A percentile compares a stretch with the other conserved stretches of the same genome.
phyloP scores from a whole-genome alignment of 768 basidiomycete genomes.

The Termitomyces sp. region DNA sequence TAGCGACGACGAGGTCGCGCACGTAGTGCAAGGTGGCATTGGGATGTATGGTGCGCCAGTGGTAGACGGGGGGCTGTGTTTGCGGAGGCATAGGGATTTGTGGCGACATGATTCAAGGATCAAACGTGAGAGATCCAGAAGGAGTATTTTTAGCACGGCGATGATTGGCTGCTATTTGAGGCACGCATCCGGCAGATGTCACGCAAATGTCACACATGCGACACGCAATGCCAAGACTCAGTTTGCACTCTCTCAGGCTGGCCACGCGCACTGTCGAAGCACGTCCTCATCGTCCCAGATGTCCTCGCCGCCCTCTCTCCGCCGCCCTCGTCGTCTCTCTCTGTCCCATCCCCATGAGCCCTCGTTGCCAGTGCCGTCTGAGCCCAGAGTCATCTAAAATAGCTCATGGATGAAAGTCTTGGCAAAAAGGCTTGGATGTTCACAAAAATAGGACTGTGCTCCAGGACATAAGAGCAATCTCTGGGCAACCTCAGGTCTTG shows the following conservation, averaged over 20 bases:
- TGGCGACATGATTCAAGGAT: slow-evolving; percentile 13
- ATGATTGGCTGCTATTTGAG: slow-evolving; percentile 34
- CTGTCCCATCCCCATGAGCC: not conserved
- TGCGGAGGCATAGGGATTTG: slow-evolving; percentile 4
- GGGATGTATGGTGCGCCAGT: slow-evolving; percentile 32
- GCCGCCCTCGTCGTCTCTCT: not conserved
- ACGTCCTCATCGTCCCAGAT: not conserved
- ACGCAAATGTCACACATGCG: slow-evolving; percentile 22
- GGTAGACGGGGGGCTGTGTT: slow-evolving; percentile 25
- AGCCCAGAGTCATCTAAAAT: slow-evolving; percentile 30
- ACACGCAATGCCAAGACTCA: slow-evolving; percentile 16
- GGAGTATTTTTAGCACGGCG: slow-evolving; percentile 20
- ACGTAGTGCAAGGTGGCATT: slow-evolving; percentile 31
- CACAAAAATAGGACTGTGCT: slow-evolving; percentile 43
- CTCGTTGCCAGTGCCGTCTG: slow-evolving; percentile 5
- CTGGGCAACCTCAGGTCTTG: slow-evolving; percentile 37
- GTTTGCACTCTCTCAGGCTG: not conserved
- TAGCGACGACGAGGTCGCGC: slow-evolving; percentile 29
- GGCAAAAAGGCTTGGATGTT: slow-evolving; percentile 44
- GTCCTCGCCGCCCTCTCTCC: not conserved
- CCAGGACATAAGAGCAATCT: slow-evolving; percentile 44
- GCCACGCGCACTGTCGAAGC: not conserved
- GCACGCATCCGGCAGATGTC: slow-evolving; percentile 22
- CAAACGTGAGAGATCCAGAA: slow-evolving; percentile 7
- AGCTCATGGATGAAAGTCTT: slow-evolving; percentile 36